These are phyloP conservation scores for Irpex rosettiformis DNA, from an alignment of 1,284 basidiomycete genomes.

Conservation along the genomic window DNA sequence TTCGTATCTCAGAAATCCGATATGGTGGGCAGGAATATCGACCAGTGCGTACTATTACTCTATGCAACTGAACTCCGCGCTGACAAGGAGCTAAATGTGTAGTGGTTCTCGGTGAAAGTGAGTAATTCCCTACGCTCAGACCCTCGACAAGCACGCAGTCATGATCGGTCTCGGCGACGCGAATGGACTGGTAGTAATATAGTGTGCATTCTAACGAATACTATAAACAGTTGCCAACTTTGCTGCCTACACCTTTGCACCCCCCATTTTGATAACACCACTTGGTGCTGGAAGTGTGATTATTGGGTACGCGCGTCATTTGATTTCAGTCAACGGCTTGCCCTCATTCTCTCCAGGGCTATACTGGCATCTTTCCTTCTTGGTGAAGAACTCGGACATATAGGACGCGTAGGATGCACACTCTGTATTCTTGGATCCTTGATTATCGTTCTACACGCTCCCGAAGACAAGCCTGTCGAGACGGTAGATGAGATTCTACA, in stretches of 20 bases:
- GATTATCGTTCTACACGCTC: slow-evolving; percentile 95
- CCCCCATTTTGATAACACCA: slow-evolving; percentile 95
- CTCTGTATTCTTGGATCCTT: slow-evolving; percentile 90
- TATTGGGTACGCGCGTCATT: slow-evolving; percentile 69
- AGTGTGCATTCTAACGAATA: neutral
- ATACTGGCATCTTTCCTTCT: slow-evolving; percentile 92
- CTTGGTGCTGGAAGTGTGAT: slow-evolving; percentile 96
- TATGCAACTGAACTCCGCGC: neutral
- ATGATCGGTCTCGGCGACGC: neutral
- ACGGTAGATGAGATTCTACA: slow-evolving; percentile 94
- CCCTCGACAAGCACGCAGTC: neutral
- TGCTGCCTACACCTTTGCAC: slow-evolving; percentile 97
- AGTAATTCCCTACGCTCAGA: neutral
- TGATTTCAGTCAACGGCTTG: slow-evolving; percentile 1
- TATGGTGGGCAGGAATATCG: slow-evolving; percentile 98
- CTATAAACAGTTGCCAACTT: slow-evolving; percentile 86
- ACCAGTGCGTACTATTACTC: slow-evolving; percentile 64
- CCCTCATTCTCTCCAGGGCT: slow-evolving; percentile 54
- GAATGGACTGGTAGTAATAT: neutral
- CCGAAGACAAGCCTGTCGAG: slow-evolving; percentile 90
- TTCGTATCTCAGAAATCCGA: slow-evolving; percentile 87
- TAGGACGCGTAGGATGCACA: slow-evolving; percentile 91
- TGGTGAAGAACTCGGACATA: slow-evolving; percentile 90
- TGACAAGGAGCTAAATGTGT: slow-evolving; percentile 7
- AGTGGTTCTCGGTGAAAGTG: slow-evolving; percentile 93